Base-by-base conservation (phyloP, 352 stramenopile genomes). In the Pythium aquatile region DNA sequence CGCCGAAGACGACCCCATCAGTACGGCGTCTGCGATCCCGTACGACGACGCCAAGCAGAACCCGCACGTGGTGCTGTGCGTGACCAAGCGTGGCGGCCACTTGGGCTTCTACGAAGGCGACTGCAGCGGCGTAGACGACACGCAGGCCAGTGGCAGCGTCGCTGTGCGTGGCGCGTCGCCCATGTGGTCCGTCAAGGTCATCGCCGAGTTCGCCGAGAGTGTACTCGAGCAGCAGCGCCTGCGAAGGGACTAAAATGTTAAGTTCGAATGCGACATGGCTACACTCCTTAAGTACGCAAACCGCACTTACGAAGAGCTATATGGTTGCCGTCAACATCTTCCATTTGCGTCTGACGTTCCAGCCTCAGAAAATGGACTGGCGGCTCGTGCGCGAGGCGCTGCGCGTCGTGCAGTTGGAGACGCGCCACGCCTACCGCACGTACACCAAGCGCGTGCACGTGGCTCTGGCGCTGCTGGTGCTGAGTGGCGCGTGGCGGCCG, bases 1-100 rank as follows among this genome's bases (percentile, higher is more conserved):
- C 39, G 78, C 82, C 0, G 52, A 70, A 20, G 79, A 91, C 66
- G 82, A 91, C 54, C 82, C 82, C n/a, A 85, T 91, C 72, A 81
- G 74, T 46, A 77, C 79, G n/a, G 57, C 64, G 35, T 48, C 48
- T 0, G 77, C 77, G 29, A 44, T 88, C 30, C 79, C 79, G 9
- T 68, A 62, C 53, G 40, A 62, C 1, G 69, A 81, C 16, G 70
- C 87, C 3, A 30, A 73, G 54, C 57, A 72, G 8, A 94, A 88
- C 59, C 68, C 75, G 9, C 78, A 90, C 30, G 68, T 91, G n/a
- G 84, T 94, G 32, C 62, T 94, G 24, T 87, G 74, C 47, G 74
- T 80, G 33, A 94, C 85, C 35, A 78, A 85, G 28, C 64, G 55
- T 2, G 83, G 85, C 48, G 83, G 83, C 20, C 85, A 91, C 68